These are phyloP conservation scores for Schoenoplectus triqueter DNA, from an alignment of 202 grass and related monocot species.

Conservation along the genomic window DNA sequence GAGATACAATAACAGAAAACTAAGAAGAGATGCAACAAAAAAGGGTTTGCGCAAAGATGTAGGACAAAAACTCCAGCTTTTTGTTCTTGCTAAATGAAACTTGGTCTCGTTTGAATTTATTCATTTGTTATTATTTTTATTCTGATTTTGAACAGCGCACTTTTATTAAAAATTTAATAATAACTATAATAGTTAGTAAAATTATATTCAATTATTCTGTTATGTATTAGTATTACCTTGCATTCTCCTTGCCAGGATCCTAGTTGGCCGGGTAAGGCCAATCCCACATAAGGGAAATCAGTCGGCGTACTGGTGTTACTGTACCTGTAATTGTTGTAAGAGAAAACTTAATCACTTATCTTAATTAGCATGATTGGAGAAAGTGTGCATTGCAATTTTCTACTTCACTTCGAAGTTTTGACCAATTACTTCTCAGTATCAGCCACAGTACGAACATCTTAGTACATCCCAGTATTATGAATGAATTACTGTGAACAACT, in stretches of 20 bases:
- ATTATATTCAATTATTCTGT: no score
- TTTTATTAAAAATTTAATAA: no score
- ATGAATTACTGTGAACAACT: neutral
- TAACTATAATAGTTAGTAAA: no score
- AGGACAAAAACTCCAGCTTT: no score
- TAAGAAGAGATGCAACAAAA: no score
- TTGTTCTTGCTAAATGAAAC: no score
- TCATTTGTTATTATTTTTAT: no score
- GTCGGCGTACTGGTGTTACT: slow-evolving; percentile 7
- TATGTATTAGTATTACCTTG: slow-evolving; percentile 44
- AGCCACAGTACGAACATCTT: neutral
- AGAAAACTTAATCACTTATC: neutral
- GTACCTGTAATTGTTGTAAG: slow-evolving; percentile 29
- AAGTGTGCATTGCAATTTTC: neutral
- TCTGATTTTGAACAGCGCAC: no score
- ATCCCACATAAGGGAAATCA: slow-evolving; percentile 49
- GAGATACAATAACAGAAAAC: no score
- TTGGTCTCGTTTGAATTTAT: no score
- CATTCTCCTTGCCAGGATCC: slow-evolving; percentile 68
- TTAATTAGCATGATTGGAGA: neutral
- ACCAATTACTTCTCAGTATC: neutral
- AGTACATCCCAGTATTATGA: neutral
- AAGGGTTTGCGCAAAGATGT: no score
- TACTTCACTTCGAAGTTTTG: neutral
- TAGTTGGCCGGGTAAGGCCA: slow-evolving; percentile 55